Base-by-base conservation (phyloP, 2,329 filamentous ascomycete genomes). In the Colletotrichum tropicale region DNA sequence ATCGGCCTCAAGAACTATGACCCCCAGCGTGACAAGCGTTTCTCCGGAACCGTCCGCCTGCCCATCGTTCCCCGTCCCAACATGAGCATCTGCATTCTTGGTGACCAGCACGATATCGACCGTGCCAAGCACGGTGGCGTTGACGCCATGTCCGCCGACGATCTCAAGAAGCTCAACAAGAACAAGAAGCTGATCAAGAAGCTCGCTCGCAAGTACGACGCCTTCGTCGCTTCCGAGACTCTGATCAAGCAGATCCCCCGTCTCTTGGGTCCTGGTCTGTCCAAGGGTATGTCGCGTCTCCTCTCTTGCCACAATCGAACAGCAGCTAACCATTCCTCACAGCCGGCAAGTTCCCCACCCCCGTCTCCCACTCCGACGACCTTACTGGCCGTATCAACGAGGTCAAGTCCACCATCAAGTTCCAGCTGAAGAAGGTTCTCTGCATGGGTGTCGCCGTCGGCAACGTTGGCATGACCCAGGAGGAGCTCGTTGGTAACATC, bases 141-240 rank as follows among this genome's bases (percentile, higher is more conserved):
- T 83, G 97, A 99, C 87, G 96, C 96, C 90, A 98, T 98, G 97
- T 98, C 95, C 85, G 89, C 95, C 81, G 97, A 99, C 85, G 97
- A 99, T 89, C 91, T 99, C 90, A 99, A 99, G 95, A 99, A 99
- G 94, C 95, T 99, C 83, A 99, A 99, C 94, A 99, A 99, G 95
- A 99, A 99, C 95, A 98, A 99, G 95, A 99, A 99, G 94, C 94
- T 98, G 85, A 98, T 99, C 94, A 99, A 99, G 96, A 99, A 99
- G 94, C 95, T 99, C 81, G 97, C 97, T 80, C 96, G 96, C 93
- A 99, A 99, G 93, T 98, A 99, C 94, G 97, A 99, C 89, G 97
- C 97, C 83, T 99, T 99, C 91, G 90, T 99, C 87, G 94, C 97
- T 87, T 98, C 96, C 87, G 97, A 99, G 86, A 91, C 94, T 85